These are phyloP conservation scores for Psilocybe subaeruginosa DNA, from an alignment of 768 basidiomycete genomes.

Conservation along the genomic window DNA sequence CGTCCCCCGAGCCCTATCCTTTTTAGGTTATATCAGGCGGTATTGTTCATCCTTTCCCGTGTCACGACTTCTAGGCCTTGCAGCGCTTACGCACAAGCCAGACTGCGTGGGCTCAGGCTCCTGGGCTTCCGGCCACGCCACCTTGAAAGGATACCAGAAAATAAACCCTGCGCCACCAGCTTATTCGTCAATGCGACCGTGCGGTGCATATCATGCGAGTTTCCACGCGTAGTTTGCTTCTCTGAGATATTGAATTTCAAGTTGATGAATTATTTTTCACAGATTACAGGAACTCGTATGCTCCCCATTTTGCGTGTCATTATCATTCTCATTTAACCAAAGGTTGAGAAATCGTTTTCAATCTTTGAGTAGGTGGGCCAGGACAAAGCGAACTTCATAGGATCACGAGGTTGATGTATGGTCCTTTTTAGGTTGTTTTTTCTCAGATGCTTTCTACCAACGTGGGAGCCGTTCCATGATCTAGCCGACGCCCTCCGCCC, in stretches of 20 bases:
- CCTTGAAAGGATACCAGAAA: neutral
- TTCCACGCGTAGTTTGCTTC: neutral
- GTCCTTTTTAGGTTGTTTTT: conserved; percentile 10
- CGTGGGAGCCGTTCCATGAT: neutral
- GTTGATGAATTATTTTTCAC: no score
- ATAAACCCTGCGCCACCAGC: conserved; percentile 5
- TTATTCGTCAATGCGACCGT: neutral
- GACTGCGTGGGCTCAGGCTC: neutral
- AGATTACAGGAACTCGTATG: neutral
- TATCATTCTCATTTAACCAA: neutral
- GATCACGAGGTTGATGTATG: conserved; percentile 7
- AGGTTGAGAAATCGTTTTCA: neutral
- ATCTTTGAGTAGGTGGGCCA: neutral
- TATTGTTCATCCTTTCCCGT: conserved; percentile 1
- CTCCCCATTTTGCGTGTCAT: neutral
- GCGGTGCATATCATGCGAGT: neutral
- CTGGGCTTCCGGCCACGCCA: neutral
- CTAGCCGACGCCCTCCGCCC: neutral
- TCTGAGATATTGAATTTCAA: neutral
- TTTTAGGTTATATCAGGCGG: neutral
- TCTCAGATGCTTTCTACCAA: conserved; percentile 2
- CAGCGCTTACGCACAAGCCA: neutral
- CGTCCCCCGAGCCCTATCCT: conserved; percentile 3
- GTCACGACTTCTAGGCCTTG: conserved; percentile 10
- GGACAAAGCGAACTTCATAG: neutral